These are phyloP conservation scores for Apiotrichum sp. DNA, from an alignment of 1,284 basidiomycete genomes.

Conservation along the genomic window DNA sequence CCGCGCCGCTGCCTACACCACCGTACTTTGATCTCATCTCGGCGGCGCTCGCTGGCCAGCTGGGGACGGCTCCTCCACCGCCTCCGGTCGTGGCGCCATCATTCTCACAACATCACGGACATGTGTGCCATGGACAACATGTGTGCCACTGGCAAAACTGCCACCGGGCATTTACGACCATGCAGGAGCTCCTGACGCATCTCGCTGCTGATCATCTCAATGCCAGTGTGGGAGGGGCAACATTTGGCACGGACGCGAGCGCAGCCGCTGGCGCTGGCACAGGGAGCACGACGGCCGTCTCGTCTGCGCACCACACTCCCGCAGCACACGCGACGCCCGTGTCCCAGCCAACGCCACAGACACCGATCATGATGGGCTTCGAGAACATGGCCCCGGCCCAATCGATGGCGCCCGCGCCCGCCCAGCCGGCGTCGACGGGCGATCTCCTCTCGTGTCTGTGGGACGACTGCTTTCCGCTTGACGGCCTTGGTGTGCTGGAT, in stretches of 20 bases:
- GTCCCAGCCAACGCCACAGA: neutral
- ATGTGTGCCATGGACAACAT: slow-evolving; percentile 1
- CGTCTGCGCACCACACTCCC: neutral
- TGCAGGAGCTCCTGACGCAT: slow-evolving; percentile 50
- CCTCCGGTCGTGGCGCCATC: neutral
- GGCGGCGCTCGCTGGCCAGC: slow-evolving; percentile 1
- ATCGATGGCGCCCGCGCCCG: too few species aligned
- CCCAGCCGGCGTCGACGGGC: neutral
- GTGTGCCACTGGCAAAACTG: slow-evolving; percentile 50
- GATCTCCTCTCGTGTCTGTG: slow-evolving; percentile 45
- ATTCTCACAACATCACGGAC: neutral
- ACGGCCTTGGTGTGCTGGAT: neutral
- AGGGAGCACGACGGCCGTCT: too few species aligned
- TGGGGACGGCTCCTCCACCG: slow-evolving; percentile 3
- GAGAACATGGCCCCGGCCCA: neutral
- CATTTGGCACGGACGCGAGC: neutral
- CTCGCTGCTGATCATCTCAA: slow-evolving; percentile 50
- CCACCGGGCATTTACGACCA: slow-evolving; percentile 46
- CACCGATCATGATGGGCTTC: neutral
- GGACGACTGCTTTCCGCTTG: slow-evolving; percentile 45
- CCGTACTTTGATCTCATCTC: slow-evolving; percentile 7
- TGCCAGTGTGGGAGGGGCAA: too few species aligned
- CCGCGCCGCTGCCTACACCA: neutral
- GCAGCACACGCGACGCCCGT: neutral
- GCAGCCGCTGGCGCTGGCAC: too few species aligned